phyloP scores from a whole-genome alignment of 352 stramenopile species.

The Pythium apleroticum region DNA sequence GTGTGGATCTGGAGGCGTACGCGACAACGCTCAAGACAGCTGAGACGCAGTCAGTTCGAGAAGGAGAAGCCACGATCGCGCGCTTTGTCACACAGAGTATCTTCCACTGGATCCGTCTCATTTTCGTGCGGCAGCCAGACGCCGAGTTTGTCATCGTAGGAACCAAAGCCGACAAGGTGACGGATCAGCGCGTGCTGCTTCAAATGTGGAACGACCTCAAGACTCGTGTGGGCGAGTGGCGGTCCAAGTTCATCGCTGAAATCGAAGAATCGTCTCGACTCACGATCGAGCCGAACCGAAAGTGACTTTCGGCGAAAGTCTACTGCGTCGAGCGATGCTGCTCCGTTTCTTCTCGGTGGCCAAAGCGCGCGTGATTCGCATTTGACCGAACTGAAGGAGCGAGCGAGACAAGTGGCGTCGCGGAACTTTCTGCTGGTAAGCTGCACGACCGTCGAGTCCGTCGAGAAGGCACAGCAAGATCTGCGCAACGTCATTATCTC shows the following conservation, averaged over 20 bases:
- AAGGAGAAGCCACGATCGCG: conserved; percentile 6
- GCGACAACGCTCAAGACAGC: background rate
- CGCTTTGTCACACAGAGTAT: conserved; percentile 15
- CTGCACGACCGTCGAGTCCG: background rate
- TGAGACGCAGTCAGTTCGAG: conserved; percentile 6
- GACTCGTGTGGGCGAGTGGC: background rate
- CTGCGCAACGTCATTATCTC: background rate
- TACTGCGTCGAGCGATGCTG: background rate
- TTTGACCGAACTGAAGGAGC: background rate
- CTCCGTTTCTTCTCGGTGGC: background rate
- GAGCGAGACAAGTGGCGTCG: background rate
- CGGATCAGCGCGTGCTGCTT: background rate
- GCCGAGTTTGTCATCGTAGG: conserved; percentile 18
- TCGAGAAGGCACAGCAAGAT: background rate
- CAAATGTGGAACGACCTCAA: background rate
- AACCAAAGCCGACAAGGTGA: conserved; percentile 12
- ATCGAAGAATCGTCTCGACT: background rate
- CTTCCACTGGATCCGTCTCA: conserved; percentile 23
- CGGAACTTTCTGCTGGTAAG: background rate
- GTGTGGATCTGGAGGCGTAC: conserved; percentile 24
- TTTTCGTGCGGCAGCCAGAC: conserved; percentile 7
- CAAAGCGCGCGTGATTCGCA: background rate
- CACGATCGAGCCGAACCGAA: background rate
- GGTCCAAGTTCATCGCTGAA: background rate
- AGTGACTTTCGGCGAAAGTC: too few species aligned